Evolutionary conservation across 2,329 filamentous ascomycete species (phyloP), one percentile per base, ranked within the genome.

Genomic region (Esteya vermicola): DNA sequence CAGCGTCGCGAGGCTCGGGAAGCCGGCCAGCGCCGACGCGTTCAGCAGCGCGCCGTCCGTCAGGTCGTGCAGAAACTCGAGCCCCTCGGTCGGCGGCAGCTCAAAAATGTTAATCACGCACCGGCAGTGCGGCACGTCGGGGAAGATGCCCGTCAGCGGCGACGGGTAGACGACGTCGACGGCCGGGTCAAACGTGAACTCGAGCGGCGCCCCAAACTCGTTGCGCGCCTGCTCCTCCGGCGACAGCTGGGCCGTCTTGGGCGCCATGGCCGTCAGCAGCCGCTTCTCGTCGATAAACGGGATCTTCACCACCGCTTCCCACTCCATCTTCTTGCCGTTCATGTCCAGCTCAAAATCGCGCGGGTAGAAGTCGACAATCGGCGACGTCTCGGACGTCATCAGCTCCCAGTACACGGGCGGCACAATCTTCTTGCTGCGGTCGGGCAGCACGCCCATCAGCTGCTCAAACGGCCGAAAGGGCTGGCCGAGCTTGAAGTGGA

Each of bases 291-390:
- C 85, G 47, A 98, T 98, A 60, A 98, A 98, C 0, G 91, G 91
- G 53, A 98, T 98, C 60, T 96, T 98, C 48, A 98, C 86, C 28
- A 98, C 89, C 22, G 91, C 91, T 57, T 98, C 91, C 91, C 91
- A 98, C 47, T 98, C 93, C 82, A 94, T 93, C 64, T 94, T 98
- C 67, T 98, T 98, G 44, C 91, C 93, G 51, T 98, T 96, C 91
- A 98, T 96, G 56, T 98, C 93, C 31, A 98, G 69, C 48, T 93
- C 85, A 53, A 98, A 98, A 52, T 98, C 91, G 51, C 89, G 75
- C 3, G 91, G 91, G 53, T 98, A 98, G 57, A 98, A 98, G 56
- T 98, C 91, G 53, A 94, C 82, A 56, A 98, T 98, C 2, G 91
- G 86, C 14, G 89, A 96, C 14, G 82, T 74, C 2, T 81, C 70